These are phyloP conservation scores for Penicillium maclennaniae DNA, from an alignment of 495 filamentous ascomycete genomes.

Conservation along the genomic window DNA sequence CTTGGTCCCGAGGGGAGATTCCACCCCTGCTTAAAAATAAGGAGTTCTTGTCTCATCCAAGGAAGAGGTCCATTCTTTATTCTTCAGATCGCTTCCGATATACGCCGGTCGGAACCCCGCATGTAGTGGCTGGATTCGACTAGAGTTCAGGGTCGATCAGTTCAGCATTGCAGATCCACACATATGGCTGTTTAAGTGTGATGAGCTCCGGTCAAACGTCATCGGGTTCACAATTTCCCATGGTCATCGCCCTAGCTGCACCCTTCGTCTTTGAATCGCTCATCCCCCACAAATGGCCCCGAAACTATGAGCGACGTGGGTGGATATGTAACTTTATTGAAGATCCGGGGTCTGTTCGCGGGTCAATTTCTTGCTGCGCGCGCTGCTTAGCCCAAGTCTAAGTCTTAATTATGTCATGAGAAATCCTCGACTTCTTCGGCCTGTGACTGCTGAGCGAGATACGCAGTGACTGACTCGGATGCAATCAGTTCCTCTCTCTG, in stretches of 20 bases:
- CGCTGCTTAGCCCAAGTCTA: too few species aligned
- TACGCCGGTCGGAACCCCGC: not conserved
- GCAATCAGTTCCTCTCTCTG: slow-evolving; percentile 42
- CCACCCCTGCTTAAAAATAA: not conserved
- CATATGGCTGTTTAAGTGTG: not conserved
- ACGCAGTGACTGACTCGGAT: slow-evolving; percentile 41
- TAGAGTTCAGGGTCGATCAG: not conserved
- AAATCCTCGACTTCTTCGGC: slow-evolving; percentile 45
- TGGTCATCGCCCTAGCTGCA: not conserved
- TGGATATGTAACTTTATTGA: slow-evolving; percentile 4
- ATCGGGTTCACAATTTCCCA: not conserved
- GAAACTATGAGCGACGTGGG: not conserved
- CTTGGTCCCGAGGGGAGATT: not conserved
- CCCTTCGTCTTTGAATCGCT: not conserved
- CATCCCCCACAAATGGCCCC: slow-evolving; percentile 2
- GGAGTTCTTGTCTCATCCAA: not conserved
- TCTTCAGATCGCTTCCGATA: not conserved
- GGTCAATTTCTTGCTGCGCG: not conserved
- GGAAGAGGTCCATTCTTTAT: not conserved
- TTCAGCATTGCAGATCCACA: not conserved
- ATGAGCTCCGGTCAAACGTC: slow-evolving; percentile 1
- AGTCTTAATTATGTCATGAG: slow-evolving; percentile 31
- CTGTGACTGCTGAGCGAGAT: slow-evolving; percentile 35
- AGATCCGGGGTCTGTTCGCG: slow-evolving; percentile 3
- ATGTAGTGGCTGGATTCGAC: not conserved